Percentiles rank a stretch among this genome's conserved stretches.
These are phyloP conservation scores for Klebsormidium nitens DNA, from an alignment of 139 green algal species.

Conservation along the genomic window DNA sequence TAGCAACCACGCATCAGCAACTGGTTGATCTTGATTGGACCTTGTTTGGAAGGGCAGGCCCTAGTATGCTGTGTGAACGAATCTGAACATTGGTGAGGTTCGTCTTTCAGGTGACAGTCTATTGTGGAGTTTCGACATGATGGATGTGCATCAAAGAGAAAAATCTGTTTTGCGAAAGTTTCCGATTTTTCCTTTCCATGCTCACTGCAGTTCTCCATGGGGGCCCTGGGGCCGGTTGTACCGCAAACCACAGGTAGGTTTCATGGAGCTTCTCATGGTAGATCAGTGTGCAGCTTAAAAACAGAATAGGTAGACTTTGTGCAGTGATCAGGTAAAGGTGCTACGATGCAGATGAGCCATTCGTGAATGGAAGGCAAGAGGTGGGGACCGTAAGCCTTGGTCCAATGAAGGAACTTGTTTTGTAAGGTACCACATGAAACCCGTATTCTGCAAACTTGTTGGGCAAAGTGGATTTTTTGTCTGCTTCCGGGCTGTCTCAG, in stretches of 20 bases:
- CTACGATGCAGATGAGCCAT: neutral
- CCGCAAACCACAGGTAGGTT: constrained; percentile 46
- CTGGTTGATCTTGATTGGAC: too few species aligned
- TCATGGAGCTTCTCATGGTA: neutral
- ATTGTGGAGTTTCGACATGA: too few species aligned
- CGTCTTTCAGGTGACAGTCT: too few species aligned
- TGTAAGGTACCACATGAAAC: neutral
- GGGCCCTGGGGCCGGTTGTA: constrained; percentile 60
- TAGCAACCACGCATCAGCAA: neutral
- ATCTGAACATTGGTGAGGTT: too few species aligned
- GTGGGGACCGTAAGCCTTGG: neutral
- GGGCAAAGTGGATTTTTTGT: too few species aligned
- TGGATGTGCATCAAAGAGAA: too few species aligned
- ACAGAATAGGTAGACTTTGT: neutral
- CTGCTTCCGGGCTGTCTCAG: too few species aligned
- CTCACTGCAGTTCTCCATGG: constrained; percentile 53
- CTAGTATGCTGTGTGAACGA: too few species aligned
- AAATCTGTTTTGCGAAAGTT: too few species aligned
- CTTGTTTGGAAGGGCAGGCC: too few species aligned
- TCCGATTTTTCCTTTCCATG: constrained; percentile 5
- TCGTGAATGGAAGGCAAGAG: neutral
- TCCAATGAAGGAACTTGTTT: neutral
- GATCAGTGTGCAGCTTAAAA: neutral
- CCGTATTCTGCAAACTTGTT: too few species aligned
- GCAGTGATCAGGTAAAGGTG: neutral